Evolutionary conservation across 2,329 filamentous ascomycete genomes (phyloP).

Genomic region (Trichoderma sp.): DNA sequence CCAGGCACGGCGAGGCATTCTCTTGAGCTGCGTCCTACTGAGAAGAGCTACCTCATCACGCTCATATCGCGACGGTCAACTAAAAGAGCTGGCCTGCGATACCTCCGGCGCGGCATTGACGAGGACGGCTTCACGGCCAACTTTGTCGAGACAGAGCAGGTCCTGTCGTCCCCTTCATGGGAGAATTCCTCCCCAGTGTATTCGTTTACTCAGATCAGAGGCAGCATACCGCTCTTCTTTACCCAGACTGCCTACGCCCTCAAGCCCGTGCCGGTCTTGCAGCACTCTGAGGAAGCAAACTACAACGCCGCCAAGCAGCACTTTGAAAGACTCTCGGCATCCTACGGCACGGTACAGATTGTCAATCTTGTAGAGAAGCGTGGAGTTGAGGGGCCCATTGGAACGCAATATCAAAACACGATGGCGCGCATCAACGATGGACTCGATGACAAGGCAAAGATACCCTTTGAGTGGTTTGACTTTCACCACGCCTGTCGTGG

Average conservation of each 20-base stretch:
- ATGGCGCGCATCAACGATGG: slow-evolving; percentile 64
- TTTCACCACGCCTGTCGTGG: slow-evolving; percentile 90
- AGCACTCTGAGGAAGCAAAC: slow-evolving; percentile 78
- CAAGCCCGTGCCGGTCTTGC: slow-evolving; percentile 78
- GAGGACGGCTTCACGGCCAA: slow-evolving; percentile 88
- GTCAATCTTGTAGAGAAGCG: slow-evolving; percentile 88
- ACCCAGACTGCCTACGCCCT: slow-evolving; percentile 92
- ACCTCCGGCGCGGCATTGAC: slow-evolving; percentile 85
- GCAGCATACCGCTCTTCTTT: slow-evolving; percentile 92
- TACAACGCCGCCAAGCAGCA: slow-evolving; percentile 74
- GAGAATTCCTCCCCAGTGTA: slow-evolving; percentile 60
- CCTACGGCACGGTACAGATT: slow-evolving; percentile 74
- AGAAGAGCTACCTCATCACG: slow-evolving; percentile 71
- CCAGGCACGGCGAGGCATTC: slow-evolving; percentile 29
- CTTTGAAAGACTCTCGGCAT: slow-evolving; percentile 63
- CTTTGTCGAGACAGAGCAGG: slow-evolving; percentile 90
- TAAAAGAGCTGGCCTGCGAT: slow-evolving; percentile 82
- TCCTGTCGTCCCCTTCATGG: slow-evolving; percentile 72
- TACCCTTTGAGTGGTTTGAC: slow-evolving; percentile 88
- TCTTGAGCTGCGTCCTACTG: slow-evolving; percentile 44
- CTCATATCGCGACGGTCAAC: slow-evolving; percentile 86
- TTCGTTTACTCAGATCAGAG: slow-evolving; percentile 83
- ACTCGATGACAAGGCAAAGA: slow-evolving; percentile 41
- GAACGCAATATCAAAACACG: slow-evolving; percentile 70
- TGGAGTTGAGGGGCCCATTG: slow-evolving; percentile 75